A percentile compares a stretch with the other conserved stretches of the same genome.
Evolutionary conservation across 345 rosid species (phyloP).

Genomic region (Fremontodendron californicum): DNA sequence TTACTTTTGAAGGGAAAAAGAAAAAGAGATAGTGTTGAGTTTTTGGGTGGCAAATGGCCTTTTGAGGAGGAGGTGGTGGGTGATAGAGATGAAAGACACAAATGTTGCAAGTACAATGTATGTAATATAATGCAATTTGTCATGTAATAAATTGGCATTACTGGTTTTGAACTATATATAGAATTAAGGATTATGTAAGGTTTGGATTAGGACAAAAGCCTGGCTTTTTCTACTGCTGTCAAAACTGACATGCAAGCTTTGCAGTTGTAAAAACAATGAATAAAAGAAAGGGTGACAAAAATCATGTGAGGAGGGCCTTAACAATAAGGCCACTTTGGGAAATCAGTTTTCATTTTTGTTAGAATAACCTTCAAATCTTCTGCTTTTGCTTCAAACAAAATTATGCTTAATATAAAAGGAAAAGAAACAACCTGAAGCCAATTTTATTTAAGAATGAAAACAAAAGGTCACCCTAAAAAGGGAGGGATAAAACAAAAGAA

Average conservation of each 20-base stretch:
- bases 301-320: neutral
- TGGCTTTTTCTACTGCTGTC: neutral
- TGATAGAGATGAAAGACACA: neutral
- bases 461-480: neutral
- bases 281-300: neutral
- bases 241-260: neutral
- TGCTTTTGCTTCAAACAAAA: neutral
- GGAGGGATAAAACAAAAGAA: neutral
- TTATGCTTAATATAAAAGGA: neutral
- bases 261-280: neutral
- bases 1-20: constrained; percentile 16
- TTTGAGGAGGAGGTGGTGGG: neutral
- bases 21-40: constrained; percentile 4
- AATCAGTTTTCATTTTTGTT: neutral
- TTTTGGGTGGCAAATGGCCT: neutral
- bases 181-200: neutral
- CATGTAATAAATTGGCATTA: neutral
- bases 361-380: neutral
- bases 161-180: constrained; percentile 1
- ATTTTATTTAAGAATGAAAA: neutral
- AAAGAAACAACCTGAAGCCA: neutral
- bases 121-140: neutral
- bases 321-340: neutral
- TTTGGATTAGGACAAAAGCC: neutral
- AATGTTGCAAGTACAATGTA: neutral